phyloP scores from a whole-genome alignment of 495 filamentous ascomycete genomes.

The Penicillium robsamsonii region DNA sequence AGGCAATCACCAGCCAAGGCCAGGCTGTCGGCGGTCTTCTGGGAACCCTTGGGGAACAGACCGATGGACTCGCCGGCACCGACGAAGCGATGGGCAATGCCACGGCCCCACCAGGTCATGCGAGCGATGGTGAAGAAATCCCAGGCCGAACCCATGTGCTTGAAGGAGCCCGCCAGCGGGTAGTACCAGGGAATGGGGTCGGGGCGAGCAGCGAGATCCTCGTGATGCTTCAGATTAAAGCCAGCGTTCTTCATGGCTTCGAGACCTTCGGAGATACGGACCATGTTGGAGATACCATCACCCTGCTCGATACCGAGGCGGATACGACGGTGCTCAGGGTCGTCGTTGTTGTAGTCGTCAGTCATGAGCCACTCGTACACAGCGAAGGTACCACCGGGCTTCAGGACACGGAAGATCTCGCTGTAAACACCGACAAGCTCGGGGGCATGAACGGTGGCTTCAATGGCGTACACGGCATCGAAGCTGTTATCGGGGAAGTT shows the following conservation, averaged over 20 bases:
- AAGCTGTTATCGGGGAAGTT: slow-evolving; percentile 87
- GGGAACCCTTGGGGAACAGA: slow-evolving; percentile 78
- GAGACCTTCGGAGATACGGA: slow-evolving; percentile 79
- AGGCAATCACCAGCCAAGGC: slow-evolving; percentile 81
- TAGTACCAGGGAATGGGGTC: slow-evolving; percentile 93
- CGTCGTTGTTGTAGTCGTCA: slow-evolving; percentile 86
- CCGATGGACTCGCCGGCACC: slow-evolving; percentile 72
- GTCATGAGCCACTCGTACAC: slow-evolving; percentile 99
- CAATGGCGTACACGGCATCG: slow-evolving; percentile 97
- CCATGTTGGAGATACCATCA: slow-evolving; percentile 98
- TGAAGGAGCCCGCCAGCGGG: slow-evolving; percentile 78
- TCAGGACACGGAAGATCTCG: slow-evolving; percentile 92
- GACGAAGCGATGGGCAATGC: slow-evolving; percentile 73
- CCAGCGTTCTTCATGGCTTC: slow-evolving; percentile 84
- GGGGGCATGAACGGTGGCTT: slow-evolving; percentile 94
- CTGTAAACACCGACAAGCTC: slow-evolving; percentile 91
- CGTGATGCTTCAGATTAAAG: slow-evolving; percentile 80
- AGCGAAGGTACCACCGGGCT: slow-evolving; percentile 93
- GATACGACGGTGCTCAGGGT: slow-evolving; percentile 84
- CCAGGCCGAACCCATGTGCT: slow-evolving; percentile 73
- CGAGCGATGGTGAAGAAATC: slow-evolving; percentile 83
- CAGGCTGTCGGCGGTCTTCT: slow-evolving; percentile 92
- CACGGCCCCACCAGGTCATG: slow-evolving; percentile 85
- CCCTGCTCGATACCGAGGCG: slow-evolving; percentile 95
- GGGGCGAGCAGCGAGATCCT: slow-evolving; percentile 81